A percentile compares a stretch with the other conserved stretches of the same genome.
Conservation (phyloP, 2,329 filamentous ascomycete species). For the Cladobotryum protrusum region DNA sequence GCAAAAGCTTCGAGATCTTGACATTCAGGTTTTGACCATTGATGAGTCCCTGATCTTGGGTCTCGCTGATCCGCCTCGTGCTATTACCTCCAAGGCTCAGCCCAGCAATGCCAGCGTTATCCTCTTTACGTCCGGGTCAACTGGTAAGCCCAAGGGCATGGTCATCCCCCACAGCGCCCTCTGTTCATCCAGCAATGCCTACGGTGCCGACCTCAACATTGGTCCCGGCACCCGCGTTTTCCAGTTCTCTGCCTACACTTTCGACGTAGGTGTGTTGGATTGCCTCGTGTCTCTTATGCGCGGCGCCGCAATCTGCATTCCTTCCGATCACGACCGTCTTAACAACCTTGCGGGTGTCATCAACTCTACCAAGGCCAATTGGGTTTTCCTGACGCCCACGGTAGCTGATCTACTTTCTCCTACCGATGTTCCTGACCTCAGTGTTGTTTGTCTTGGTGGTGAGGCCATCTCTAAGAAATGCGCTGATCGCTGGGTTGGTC, state of each 20-base stretch:
- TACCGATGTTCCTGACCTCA: neutral
- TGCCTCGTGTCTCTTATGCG: constrained; percentile 4
- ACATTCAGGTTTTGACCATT: neutral
- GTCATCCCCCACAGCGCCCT: constrained; percentile 1
- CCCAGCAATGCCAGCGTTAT: neutral
- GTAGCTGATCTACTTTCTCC: neutral
- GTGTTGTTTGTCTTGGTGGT: neutral
- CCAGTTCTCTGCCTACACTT: constrained; percentile 14
- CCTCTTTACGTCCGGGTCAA: constrained; percentile 7
- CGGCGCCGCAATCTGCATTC: constrained; percentile 12
- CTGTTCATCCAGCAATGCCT: neutral
- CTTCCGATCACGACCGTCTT: constrained; percentile 9
- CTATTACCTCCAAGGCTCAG: neutral
- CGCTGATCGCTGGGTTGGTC: constrained; percentile 3
- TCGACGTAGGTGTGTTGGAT: constrained; percentile 11
- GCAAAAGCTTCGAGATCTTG: neutral
- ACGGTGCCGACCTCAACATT: neutral
- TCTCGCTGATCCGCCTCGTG: neutral
- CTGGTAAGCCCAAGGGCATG: constrained; percentile 7
- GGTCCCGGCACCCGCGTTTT: neutral
- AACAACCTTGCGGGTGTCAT: constrained; percentile 4
- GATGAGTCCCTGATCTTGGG: neutral
- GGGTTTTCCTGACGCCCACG: constrained; percentile 3
- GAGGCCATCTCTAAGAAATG: constrained; percentile 6
- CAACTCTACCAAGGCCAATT: neutral